Percentiles rank a stretch among this genome's conserved stretches.
Evolutionary conservation across 805 yeast species (phyloP).

Genomic region (Nakazawaea wyomingensis): DNA sequence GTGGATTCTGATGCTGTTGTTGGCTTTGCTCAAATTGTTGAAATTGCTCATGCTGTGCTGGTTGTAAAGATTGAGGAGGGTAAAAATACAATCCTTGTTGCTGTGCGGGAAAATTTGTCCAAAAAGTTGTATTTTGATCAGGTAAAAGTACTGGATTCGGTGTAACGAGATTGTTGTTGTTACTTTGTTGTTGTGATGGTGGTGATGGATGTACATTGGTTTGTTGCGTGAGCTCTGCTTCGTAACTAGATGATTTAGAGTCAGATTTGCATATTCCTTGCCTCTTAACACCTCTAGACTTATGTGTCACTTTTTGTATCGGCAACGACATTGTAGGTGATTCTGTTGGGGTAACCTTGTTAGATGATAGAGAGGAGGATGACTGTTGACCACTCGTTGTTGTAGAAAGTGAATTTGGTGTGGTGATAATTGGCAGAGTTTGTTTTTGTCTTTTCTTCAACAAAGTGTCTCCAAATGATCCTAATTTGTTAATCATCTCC

Average conservation of each 20-base stretch:
- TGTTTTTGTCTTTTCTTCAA: conserved; percentile 1
- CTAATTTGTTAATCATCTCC: conserved; percentile 5
- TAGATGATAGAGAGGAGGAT: background rate
- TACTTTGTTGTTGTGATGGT: background rate
- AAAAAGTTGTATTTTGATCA: background rate
- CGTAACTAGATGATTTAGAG: background rate
- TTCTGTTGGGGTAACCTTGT: background rate
- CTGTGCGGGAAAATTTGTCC: background rate
- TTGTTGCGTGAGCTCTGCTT: background rate
- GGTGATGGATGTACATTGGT: background rate
- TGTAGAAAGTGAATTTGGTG: background rate
- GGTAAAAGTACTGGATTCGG: no score
- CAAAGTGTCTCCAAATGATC: conserved; percentile 2
- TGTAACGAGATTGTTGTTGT: background rate
- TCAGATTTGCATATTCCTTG: background rate
- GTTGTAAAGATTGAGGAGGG: background rate
- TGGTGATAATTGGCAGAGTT: background rate
- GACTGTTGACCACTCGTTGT: background rate
- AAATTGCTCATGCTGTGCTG: no score
- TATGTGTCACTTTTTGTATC: no score
- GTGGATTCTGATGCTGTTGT: no score
- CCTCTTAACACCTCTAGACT: background rate
- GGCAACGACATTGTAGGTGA: no score
- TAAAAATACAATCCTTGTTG: background rate
- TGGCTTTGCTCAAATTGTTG: no score